Evolutionary conservation across 2,329 filamentous ascomycete species (phyloP), one percentile per base, ranked within the genome.

Genomic region (Curvularia spicifera): DNA sequence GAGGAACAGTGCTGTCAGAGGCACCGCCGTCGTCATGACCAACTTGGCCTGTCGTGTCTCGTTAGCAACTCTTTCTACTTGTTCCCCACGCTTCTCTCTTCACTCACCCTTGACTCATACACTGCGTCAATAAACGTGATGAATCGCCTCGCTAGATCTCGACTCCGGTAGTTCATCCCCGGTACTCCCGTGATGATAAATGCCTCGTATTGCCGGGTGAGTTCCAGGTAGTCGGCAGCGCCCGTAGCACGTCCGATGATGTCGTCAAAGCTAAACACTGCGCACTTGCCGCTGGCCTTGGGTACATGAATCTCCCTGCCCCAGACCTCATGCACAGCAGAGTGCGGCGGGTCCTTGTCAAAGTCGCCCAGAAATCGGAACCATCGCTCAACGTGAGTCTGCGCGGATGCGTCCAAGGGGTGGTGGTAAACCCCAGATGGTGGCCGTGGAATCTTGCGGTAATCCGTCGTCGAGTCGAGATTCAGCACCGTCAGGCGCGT

Each of bases 121-220:
- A 97, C 89, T 5, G 95, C 94, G 75, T 99, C 95, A 65, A 99
- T 91, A 69, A 99, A 97, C 0, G 94, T 99, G 75, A 99, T 99
- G 78, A 99, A 97, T 5, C 95, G 85, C 12, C 95, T 83, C 0
- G 95, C 95, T 39, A 97, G 84, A 78, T 99, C 95, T 20, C 95
- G 87, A 71, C 93, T 87, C 53, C 87, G 87, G 65, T 92, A 86
- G 40, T 89, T 95, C 95, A 99, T 98, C 5, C 89, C 91, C 0
- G 95, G 95, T 1, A 98, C 88, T 51, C 93, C 90, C 0, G 93
- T 97, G 9, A 99, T 86, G 64, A 99, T 87, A 71, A 99, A 98
- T 1, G 93, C 89, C 60, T 97, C 90, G 77, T 98, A 99, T 66
- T 89, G 89, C 56, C 91, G 86, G 78, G 91, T 91, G 56, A 99